Base-by-base conservation (phyloP, 1,284 basidiomycete genomes). In the Tylopilus sp. region DNA sequence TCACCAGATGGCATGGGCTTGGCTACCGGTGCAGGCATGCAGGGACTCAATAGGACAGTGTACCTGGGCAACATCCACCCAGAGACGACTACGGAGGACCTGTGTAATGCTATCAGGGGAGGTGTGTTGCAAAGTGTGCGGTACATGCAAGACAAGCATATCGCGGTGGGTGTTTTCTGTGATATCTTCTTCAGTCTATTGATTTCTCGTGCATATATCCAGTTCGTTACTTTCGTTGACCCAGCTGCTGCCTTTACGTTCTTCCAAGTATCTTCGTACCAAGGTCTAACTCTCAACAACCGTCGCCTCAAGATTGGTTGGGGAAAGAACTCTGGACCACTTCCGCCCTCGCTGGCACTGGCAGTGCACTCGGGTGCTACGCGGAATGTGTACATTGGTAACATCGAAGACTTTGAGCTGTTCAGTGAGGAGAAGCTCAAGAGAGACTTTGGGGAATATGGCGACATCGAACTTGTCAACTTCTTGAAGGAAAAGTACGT, bases 1-100 rank as follows among this genome's bases (percentile, higher is more conserved):
- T 74, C 80, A 10, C 74, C 83, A 5, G 80, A 81, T 20, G 72
- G 74, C 37, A 79, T 71, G 74, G 74, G 72, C 53, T 63, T 80
- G 57, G 72, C 70, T 32, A 63, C 68, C 29, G 69, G 65, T 39
- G 65, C 64, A 29, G 65, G 70, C n/a, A 68, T 69, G 52, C 80
- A 82, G 60, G 79, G 77, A 15, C 77, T 90, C 60, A 97, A 96
- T 72, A 77, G 94, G 57, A 95, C 92, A 2, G 88, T 98, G 35
- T 97, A 97, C 72, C 76, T 97, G 45, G 94, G 94, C 7, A 95
- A 95, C 72, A 92, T 98, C 53, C 92, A 94, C 67, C 92, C 92
- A 2, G 94, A 97, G 76, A 94, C 92, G 22, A 88, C 86, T 7
- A 80, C 89, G 5, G 94, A 97, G 73, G 94, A 97, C 70, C 74